Base-by-base conservation (phyloP, 2,329 filamentous ascomycete species). In the Colletotrichum shisoi region DNA sequence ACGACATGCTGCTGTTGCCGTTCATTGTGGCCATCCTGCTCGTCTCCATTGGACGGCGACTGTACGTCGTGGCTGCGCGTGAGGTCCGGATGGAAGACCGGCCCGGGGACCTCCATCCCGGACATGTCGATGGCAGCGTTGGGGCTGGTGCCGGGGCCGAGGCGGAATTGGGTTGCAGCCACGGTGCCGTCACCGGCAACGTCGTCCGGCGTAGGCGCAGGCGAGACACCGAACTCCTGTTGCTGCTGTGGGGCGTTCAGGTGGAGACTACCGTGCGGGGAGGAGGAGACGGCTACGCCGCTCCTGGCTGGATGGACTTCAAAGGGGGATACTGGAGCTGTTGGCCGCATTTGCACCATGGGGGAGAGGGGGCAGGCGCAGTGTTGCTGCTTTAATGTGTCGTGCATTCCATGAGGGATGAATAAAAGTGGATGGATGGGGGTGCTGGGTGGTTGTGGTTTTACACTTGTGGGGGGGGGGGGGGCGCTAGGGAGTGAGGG, bases 221-320 rank as follows among this genome's bases (percentile, higher is more conserved):
- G 24, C 61, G 68, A 40, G 17, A 51, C 48, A 27, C 48, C 9
- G 48, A 51, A 51, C 27, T 51, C 27, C 17, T 51, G 67, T 48
- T 67, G 68, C 46, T 72, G 71, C 58, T 71, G 72, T 67, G 72
- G 71, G 42, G 73, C 72, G 71, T 72, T n/a, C 42, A 57, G 42
- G 52, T 63, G 48, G 62, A 39, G 48, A 64, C 63, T 61, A n/a
- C 31, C n/a, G 49, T 62, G 56, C 53, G 65, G 34, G 53, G 62
- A 57, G 53, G 65, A 56, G 62, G 42, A 39, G 31, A 58, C 44
- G 13, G 31, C 19, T 46, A n/a, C n/a, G 45, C 46, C 61, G 19
- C 49, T 53, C 49, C 56, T 57, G 19, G 40, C 56, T 48, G 62
- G 51, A 54, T 27, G 51, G n/a, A 51, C 42, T 39, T 63, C 64